A percentile compares a stretch with the other conserved stretches of the same genome.
Evolutionary conservation across 352 stramenopile genomes (phyloP).

Genomic region (Phytophthora pluvialis): DNA sequence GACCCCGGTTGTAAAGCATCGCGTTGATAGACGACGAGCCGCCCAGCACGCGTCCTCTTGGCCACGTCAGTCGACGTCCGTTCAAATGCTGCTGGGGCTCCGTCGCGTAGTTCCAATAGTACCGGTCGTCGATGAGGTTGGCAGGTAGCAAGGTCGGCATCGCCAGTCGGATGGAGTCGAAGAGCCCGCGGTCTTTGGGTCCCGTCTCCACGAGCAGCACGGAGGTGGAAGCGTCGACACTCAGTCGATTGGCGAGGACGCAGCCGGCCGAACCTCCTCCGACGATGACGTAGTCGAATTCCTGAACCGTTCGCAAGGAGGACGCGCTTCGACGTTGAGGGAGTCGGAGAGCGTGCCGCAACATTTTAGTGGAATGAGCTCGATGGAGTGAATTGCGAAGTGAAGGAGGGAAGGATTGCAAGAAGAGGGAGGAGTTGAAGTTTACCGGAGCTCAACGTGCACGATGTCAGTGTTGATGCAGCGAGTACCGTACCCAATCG

Average conservation of each 20-base stretch:
- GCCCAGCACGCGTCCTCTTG: slow-evolving; percentile 79
- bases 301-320: slow-evolving; percentile 6
- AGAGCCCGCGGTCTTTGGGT: slow-evolving; percentile 68
- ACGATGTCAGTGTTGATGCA: not conserved
- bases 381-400: slow-evolving; percentile 5
- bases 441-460: not conserved
- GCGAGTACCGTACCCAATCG: slow-evolving; percentile 1
- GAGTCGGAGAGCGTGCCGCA: slow-evolving; percentile 5
- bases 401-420: not conserved
- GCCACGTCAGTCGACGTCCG: slow-evolving; percentile 78
- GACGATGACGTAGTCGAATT: slow-evolving; percentile 93
- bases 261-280: slow-evolving; percentile 89
- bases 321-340: not conserved
- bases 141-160: slow-evolving; percentile 82
- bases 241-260: slow-evolving; percentile 89
- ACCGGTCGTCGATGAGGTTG: slow-evolving; percentile 79
- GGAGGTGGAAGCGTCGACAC: slow-evolving; percentile 68
- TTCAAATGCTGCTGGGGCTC: slow-evolving; percentile 79
- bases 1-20: slow-evolving; percentile 89
- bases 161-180: slow-evolving; percentile 87
- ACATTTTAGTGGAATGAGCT: not conserved
- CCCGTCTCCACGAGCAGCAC: slow-evolving; percentile 92
- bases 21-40: slow-evolving; percentile 89
- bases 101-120: slow-evolving; percentile 89
- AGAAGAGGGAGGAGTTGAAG: not conserved